Percentiles rank a stretch among this genome's conserved stretches.
These are phyloP conservation scores for Spencermartinsiella ligniputridi DNA, from an alignment of 1,139 yeast species.

Conservation along the genomic window DNA sequence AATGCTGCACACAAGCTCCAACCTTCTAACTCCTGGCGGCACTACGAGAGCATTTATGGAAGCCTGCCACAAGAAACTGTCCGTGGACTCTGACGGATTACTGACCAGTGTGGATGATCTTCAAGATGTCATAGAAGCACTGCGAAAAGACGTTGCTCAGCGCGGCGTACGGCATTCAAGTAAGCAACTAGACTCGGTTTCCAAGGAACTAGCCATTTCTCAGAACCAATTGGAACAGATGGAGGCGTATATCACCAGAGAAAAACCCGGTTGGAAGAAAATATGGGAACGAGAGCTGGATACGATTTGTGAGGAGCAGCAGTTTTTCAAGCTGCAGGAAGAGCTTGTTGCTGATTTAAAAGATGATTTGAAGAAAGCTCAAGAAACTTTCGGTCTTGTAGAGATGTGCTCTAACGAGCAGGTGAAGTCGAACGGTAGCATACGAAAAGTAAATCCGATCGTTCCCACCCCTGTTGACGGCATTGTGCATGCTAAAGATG, in stretches of 20 bases:
- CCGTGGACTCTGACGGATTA: conserved; percentile 69
- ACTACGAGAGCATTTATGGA: conserved; percentile 70
- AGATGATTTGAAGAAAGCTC: conserved; percentile 75
- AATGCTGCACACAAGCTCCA: conserved; percentile 40
- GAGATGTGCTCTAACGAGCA: conserved; percentile 81
- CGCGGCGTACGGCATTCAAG: conserved; percentile 82
- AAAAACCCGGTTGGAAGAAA: conserved; percentile 81
- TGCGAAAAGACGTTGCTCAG: conserved; percentile 87
- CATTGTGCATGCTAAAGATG: conserved; percentile 58
- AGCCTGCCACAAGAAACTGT: conserved; percentile 64
- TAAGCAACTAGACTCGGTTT: conserved; percentile 64
- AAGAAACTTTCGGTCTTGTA: conserved; percentile 75
- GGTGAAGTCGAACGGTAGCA: conserved; percentile 26
- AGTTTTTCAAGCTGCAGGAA: conserved; percentile 83
- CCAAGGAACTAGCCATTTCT: conserved; percentile 62
- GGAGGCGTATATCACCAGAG: conserved; percentile 59
- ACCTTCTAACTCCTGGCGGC: conserved; percentile 37
- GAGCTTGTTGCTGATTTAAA: conserved; percentile 74
- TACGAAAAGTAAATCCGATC: conserved; percentile 20
- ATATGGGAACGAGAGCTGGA: conserved; percentile 92
- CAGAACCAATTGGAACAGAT: conserved; percentile 48
- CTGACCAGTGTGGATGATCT: conserved; percentile 83
- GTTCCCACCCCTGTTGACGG: conserved; percentile 32
- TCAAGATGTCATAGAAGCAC: conserved; percentile 85
- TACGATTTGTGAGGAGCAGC: conserved; percentile 89